phyloP scores from a whole-genome alignment of 306 rosid genomes.

The Senna tora region DNA sequence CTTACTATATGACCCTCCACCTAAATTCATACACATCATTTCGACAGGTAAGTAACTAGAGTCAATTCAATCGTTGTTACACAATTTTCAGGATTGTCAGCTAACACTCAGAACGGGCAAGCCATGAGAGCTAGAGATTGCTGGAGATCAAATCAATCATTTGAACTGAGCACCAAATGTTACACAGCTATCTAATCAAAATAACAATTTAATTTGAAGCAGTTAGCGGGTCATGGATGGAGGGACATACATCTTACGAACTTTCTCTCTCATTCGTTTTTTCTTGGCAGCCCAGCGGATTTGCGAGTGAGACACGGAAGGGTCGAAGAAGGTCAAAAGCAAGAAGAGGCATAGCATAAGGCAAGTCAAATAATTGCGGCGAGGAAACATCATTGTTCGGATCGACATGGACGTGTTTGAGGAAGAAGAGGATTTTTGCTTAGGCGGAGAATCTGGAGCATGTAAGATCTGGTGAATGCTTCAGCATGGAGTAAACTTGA shows the following conservation, averaged over 20 bases:
- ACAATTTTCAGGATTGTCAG: neutral
- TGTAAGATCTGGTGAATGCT: conserved; percentile 21
- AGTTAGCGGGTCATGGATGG: neutral
- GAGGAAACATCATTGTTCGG: conserved; percentile 42
- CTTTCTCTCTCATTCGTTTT: conserved; percentile 83
- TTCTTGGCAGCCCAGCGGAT: conserved; percentile 61
- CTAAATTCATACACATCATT: conserved; percentile 9
- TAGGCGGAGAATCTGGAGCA: conserved; percentile 11
- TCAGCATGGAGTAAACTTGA: neutral
- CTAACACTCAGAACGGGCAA: neutral
- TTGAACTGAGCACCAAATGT: conserved; percentile 3
- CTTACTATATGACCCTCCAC: neutral
- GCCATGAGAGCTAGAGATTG: conserved; percentile 13
- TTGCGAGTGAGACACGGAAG: conserved; percentile 43
- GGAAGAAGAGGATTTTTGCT: conserved; percentile 23
- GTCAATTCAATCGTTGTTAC: neutral
- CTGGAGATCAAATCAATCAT: neutral
- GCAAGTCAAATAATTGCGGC: conserved; percentile 50
- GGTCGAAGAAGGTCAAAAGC: conserved; percentile 40
- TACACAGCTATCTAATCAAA: neutral
- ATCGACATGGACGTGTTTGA: conserved; percentile 22
- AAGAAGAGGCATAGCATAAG: conserved; percentile 53
- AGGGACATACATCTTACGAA: conserved; percentile 81
- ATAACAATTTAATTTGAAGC: conserved; percentile 6
- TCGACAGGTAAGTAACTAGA: neutral